Evolutionary conservation across 352 stramenopile species (phyloP), one percentile per base, ranked within the genome.

Genomic region (Pythium insidiosum): DNA sequence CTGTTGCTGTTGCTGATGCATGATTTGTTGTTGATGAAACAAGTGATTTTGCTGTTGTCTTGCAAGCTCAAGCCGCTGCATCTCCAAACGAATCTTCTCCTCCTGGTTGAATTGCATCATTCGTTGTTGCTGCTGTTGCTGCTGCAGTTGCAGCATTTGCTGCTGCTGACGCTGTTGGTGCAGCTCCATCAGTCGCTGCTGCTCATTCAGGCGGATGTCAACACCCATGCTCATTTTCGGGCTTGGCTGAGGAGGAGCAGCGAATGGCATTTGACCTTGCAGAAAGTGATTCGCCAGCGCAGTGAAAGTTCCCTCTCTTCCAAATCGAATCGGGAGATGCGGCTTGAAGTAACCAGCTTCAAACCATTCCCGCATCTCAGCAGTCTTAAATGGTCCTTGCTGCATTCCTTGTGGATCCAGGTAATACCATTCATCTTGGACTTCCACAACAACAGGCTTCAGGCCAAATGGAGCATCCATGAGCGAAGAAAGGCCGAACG

Each of bases 271-370:
- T 49, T 90, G 56, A 1, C 78, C 74, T 12, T 79, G 73, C 5
- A 68, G 45, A 38, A 93, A 93, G 24, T 90, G 75, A 47, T 67
- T 90, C 6, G 75, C 80, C 10, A 93, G 53, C 15, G 78, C 61
- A n/a, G 69, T 73, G 51, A 93, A 93, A 6, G 54, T 56, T 1
- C 76, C 74, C 43, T 90, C 71, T n/a, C 51, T 65, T 2, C 80
- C 76, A 47, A 89, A 93, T 25, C 72, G 75, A 53, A 94, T 91
- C 12, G 81, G 81, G n/a, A 94, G 50, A 44, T 91, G 79, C 10
- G 81, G 81, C 47, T 94, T 94, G 19, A 94, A 94, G 63, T 94
- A 94, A 11, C 81, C 81, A 3, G 81, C 81, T 47, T 94, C 81
- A 34, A 91, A 94, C 81, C 81, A 94, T 46, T 94, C 81, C 5